phyloP scores from a whole-genome alignment of 345 rosid genomes.

The Abelmoschus esculentus region DNA sequence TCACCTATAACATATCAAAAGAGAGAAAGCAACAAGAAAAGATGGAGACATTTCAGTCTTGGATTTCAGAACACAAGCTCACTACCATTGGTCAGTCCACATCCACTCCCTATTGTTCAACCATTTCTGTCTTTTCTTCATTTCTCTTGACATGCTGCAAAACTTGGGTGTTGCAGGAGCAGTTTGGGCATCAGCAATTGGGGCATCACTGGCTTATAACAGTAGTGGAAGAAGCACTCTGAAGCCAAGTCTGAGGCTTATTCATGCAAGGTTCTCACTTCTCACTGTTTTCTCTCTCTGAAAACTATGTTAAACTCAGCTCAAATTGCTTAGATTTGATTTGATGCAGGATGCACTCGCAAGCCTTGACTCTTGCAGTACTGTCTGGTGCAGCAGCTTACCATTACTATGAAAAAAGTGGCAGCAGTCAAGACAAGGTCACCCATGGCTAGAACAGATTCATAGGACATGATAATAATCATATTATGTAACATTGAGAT shows the following conservation, averaged over 20 bases:
- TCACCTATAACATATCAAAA: neutral
- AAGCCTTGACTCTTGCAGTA: conserved; percentile 61
- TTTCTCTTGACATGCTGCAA: neutral
- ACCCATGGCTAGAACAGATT: neutral
- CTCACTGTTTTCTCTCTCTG: too few species aligned
- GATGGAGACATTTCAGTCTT: conserved; percentile 57
- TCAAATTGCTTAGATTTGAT: neutral
- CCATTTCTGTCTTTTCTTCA: neutral
- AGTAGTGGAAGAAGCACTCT: conserved; percentile 37
- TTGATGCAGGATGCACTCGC: conserved; percentile 58
- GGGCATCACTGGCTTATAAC: conserved; percentile 50
- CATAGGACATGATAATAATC: neutral
- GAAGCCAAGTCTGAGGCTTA: conserved; percentile 63
- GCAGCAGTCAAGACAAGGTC: conserved; percentile 10
- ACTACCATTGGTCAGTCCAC: conserved; percentile 40
- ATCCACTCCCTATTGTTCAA: neutral
- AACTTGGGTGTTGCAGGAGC: conserved; percentile 29
- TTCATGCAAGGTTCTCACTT: conserved; percentile 50
- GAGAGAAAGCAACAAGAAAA: neutral
- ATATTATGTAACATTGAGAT: neutral
- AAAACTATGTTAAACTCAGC: neutral
- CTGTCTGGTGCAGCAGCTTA: conserved; percentile 68
- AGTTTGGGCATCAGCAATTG: conserved; percentile 56
- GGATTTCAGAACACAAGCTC: conserved; percentile 66
- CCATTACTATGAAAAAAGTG: conserved; percentile 44